Evolutionary conservation across 371 early-diverging fungal species (phyloP).

Genomic region (Sporodiniella umbellata): DNA sequence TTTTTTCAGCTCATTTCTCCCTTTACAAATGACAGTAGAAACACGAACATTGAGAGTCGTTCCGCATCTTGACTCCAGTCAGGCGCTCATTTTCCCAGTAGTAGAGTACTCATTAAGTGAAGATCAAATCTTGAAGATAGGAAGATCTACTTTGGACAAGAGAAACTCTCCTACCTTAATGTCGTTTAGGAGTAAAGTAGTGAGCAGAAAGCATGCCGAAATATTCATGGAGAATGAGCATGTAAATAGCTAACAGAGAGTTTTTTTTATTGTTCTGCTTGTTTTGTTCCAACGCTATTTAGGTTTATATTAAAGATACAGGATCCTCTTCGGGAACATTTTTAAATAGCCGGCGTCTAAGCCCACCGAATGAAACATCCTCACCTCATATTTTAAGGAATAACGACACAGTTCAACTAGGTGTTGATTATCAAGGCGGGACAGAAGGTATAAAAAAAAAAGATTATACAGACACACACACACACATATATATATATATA

Average conservation of each 20-base stretch:
- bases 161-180: conserved; percentile 57
- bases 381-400: conserved; percentile 75
- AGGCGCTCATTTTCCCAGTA: conserved; percentile 71
- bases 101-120: conserved; percentile 68
- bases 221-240: conserved; percentile 63
- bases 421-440: conserved; percentile 94
- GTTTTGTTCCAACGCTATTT: background rate
- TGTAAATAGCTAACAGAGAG: background rate
- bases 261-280: background rate
- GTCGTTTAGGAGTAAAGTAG: conserved; percentile 76
- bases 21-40: background rate
- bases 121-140: conserved; percentile 59
- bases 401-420: conserved; percentile 90
- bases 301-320: conserved; percentile 88
- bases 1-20: background rate
- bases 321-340: conserved; percentile 95
- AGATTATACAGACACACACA: no score
- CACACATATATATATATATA: no score
- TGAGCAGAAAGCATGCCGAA: conserved; percentile 73
- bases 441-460: conserved; percentile 57
- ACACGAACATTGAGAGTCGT: conserved; percentile 55
- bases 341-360: conserved; percentile 84
- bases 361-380: conserved; percentile 80
- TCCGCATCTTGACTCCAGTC: conserved; percentile 61
- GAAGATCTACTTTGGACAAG: conserved; percentile 69